Base-by-base conservation (phyloP, 495 filamentous ascomycete genomes). In the Penicillium soppii region DNA sequence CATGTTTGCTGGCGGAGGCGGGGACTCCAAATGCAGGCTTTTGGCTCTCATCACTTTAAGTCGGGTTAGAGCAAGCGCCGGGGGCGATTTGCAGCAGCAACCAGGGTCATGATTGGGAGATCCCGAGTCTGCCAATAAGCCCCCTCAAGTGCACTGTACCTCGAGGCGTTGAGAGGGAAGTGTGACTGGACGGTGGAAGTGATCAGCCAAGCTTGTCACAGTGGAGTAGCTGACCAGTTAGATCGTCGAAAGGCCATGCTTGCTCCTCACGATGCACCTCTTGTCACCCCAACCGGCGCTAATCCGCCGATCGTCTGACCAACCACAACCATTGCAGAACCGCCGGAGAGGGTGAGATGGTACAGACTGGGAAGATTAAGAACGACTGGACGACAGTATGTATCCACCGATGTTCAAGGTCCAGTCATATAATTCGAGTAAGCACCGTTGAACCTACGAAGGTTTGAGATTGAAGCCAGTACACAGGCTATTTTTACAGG, bases 141-240 rank as follows among this genome's bases (percentile, higher is more conserved):
- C 43, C 46, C 39, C 53, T 48, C 61, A 52, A 50, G 32, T 54
- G 56, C 51, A 49, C 47, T 54, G 53, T 42, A 47, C 41, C 43
- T 45, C 33, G 21, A 44, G 21, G 33, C 26, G 45, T 40, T 30
- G 41, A 55, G 56, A 27, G 50, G 30, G 13, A 50, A 27, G 25
- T 53, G 54, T 67, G 62, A 72, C 60, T 69, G 64, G 63, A 47
- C 37, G 43, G 23, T 26, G 21, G 35, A 45, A 58, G 61, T 63
- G 65, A 62, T 63, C 45, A 43, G 46, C 55, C 69, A 59, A 62
- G 66, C 63, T 67, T 66, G 62, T 73, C 70, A 73, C 70, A 68
- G 68, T 64, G 68, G 62, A 61, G 46, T 27, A 43, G 25, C 22
- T 2, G 43, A 43, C 62, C 59, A 60, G 56, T 65, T 7, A 59